phyloP scores from a whole-genome alignment of 257 asterid species.

The Fraxinus pennsylvanica region DNA sequence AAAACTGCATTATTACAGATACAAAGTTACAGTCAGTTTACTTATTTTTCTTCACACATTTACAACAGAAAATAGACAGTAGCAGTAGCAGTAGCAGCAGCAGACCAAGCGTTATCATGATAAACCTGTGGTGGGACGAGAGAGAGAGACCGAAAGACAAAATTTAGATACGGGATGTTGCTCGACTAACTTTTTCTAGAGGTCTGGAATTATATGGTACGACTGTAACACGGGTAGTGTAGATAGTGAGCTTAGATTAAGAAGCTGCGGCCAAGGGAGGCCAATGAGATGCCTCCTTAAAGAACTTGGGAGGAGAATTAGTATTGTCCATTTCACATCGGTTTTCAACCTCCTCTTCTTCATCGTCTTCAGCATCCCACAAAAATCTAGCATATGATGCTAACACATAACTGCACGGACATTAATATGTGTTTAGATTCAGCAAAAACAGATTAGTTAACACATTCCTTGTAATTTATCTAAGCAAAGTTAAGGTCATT shows the following conservation, averaged over 20 bases:
- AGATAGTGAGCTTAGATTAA: slow-evolving; percentile 27
- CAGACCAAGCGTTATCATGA: not conserved
- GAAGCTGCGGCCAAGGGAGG: slow-evolving; percentile 64
- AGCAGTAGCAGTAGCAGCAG: not conserved
- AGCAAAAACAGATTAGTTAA: not conserved
- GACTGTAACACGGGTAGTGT: not conserved
- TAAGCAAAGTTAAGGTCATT: no score
- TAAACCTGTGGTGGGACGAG: not conserved
- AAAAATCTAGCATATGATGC: slow-evolving; percentile 89
- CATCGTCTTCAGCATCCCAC: slow-evolving; percentile 75
- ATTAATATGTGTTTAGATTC: not conserved
- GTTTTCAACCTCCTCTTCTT: slow-evolving; percentile 24
- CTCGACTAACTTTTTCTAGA: slow-evolving; percentile 4
- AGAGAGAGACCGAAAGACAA: slow-evolving; percentile 23
- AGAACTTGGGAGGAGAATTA: slow-evolving; percentile 30
- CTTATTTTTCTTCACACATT: slow-evolving; percentile 22
- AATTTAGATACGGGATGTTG: slow-evolving; percentile 20
- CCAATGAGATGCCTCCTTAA: slow-evolving; percentile 41
- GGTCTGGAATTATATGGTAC: slow-evolving; percentile 23
- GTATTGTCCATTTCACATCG: slow-evolving; percentile 29
- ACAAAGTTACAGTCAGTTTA: slow-evolving; percentile 22
- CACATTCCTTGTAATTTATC: no score
- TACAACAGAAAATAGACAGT: slow-evolving; percentile 23
- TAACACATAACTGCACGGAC: slow-evolving; percentile 54
- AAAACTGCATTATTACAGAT: slow-evolving; percentile 21